Percentiles rank a stretch among this genome's conserved stretches.
Evolutionary conservation across 768 basidiomycete species (phyloP).

Genomic region (Artomyces pyxidatus): DNA sequence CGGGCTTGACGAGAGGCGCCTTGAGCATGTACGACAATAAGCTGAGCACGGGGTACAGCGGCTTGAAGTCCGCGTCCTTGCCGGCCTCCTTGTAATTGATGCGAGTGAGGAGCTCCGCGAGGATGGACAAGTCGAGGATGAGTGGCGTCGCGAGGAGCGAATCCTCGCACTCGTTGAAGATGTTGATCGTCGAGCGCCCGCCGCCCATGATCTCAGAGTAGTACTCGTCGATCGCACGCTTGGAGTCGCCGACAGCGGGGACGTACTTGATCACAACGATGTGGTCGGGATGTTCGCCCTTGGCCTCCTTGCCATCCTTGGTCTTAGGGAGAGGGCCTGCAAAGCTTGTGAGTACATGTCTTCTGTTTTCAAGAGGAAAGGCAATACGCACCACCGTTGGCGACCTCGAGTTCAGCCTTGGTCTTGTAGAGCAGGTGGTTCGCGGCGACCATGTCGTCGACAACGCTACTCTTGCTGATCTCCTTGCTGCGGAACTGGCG

Average conservation of each 20-base stretch:
- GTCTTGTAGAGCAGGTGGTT: conserved; percentile 89
- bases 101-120: conserved; percentile 90
- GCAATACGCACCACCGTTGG: conserved; percentile 1
- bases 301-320: conserved; percentile 41
- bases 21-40: conserved; percentile 96
- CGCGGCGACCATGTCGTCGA: conserved; percentile 95
- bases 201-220: conserved; percentile 98
- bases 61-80: conserved; percentile 56
- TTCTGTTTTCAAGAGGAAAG: neutral
- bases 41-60: conserved; percentile 86
- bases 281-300: conserved; percentile 98
- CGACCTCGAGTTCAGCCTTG: conserved; percentile 32
- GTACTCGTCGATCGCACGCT: conserved; percentile 99
- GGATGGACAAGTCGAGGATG: conserved; percentile 88
- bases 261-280: conserved; percentile 97
- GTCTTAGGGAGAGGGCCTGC: conserved; percentile 32
- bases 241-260: conserved; percentile 93
- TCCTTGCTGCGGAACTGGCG: conserved; percentile 97
- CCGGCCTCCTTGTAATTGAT: conserved; percentile 71
- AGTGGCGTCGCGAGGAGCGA: conserved; percentile 93
- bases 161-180: conserved; percentile 99
- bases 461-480: conserved; percentile 94
- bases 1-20: conserved; percentile 94
- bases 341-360: no score
- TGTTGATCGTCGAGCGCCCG: conserved; percentile 88